Percentiles rank a stretch among this genome's conserved stretches.
Conservation (phyloP, 1,284 basidiomycete species). For the Ustilago hordei region DNA sequence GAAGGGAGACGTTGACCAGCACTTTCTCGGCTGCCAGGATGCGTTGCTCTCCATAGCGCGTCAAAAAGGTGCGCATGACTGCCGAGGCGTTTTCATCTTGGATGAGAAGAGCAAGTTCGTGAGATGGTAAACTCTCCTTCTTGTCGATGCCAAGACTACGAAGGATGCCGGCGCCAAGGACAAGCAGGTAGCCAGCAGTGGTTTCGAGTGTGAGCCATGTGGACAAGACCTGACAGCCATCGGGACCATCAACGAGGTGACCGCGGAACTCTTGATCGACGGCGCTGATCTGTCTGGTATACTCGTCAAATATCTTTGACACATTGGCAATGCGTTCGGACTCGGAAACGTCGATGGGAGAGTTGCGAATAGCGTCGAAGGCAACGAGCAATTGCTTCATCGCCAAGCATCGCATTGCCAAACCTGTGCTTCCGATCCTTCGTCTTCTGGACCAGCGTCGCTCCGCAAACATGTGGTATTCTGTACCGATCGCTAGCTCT, state of each 20-base stretch:
- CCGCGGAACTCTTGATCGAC: slow-evolving; percentile 20
- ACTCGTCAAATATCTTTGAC: slow-evolving; percentile 21
- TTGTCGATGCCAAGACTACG: slow-evolving; percentile 42
- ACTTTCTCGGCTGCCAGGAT: slow-evolving; percentile 41
- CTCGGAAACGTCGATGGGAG: slow-evolving; percentile 19
- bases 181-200: slow-evolving; percentile 32
- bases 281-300: slow-evolving; percentile 3
- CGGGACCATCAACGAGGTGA: slow-evolving; percentile 7
- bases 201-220: slow-evolving; percentile 34
- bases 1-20: slow-evolving; percentile 24
- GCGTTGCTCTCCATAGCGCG: slow-evolving; percentile 29
- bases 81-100: slow-evolving; percentile 31
- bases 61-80: slow-evolving; percentile 28
- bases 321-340: slow-evolving; percentile 18
- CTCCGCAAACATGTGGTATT: slow-evolving; percentile 26
- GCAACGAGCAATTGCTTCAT: slow-evolving; percentile 27
- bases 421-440: slow-evolving; percentile 31
- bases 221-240: slow-evolving; percentile 13
- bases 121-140: slow-evolving; percentile 24
- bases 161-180: slow-evolving; percentile 26
- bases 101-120: slow-evolving; percentile 28
- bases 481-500: background rate
- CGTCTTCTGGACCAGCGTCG: slow-evolving; percentile 29
- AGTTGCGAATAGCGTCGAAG: slow-evolving; percentile 26
- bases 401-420: slow-evolving; percentile 39